A percentile compares a stretch with the other conserved stretches of the same genome.
Evolutionary conservation across 2,329 filamentous ascomycete species (phyloP).

Genomic region (Nemania diffusa): DNA sequence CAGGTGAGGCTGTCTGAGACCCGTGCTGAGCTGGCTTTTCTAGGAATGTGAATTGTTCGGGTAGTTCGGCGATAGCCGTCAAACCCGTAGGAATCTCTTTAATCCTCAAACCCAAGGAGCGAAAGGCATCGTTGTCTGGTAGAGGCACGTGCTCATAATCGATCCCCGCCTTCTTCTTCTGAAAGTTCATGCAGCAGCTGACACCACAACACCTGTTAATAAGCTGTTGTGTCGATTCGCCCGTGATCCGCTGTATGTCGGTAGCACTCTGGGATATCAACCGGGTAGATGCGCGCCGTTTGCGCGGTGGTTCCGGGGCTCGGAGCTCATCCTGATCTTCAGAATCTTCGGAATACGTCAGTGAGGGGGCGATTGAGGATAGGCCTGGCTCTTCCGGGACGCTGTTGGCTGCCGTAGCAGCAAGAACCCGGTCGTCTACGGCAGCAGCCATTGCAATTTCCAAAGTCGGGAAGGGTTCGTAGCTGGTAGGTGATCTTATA

Average conservation of each 20-base stretch:
- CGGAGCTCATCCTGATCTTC: constrained; percentile 67
- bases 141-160: constrained; percentile 64
- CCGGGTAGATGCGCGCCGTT: constrained; percentile 74
- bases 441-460: constrained; percentile 49
- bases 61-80: constrained; percentile 76
- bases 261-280: constrained; percentile 72
- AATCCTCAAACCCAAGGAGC: constrained; percentile 80
- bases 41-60: constrained; percentile 79
- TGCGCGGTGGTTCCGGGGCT: constrained; percentile 57
- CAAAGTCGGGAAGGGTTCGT: background rate
- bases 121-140: constrained; percentile 87
- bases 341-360: constrained; percentile 71
- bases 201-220: constrained; percentile 72
- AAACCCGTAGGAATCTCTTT: constrained; percentile 78
- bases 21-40: constrained; percentile 61
- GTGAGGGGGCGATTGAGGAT: constrained; percentile 67
- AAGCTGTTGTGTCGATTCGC: constrained; percentile 70
- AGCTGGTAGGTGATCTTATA: background rate
- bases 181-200: constrained; percentile 68
- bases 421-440: constrained; percentile 53
- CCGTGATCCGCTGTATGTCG: constrained; percentile 72
- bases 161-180: constrained; percentile 56
- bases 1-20: constrained; percentile 55
- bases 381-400: constrained; percentile 57
- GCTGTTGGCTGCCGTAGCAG: constrained; percentile 54